phyloP scores from a whole-genome alignment of 495 filamentous ascomycete genomes.

The Tuber aestivum region DNA sequence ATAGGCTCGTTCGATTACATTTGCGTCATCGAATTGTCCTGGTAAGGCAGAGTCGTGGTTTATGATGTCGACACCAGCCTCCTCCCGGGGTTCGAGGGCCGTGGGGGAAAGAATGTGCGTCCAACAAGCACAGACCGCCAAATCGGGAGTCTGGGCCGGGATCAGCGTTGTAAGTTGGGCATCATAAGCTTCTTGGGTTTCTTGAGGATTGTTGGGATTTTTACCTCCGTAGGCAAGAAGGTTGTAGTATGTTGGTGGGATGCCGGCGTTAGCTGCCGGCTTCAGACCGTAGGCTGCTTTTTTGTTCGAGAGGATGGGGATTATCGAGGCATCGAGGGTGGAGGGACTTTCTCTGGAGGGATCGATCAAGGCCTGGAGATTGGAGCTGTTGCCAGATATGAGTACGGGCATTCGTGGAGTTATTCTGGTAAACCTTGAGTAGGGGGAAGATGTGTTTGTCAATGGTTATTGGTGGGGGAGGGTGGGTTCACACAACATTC shows the following conservation, averaged over 20 bases:
- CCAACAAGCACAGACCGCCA: conserved; percentile 66
- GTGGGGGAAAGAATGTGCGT: conserved; percentile 63
- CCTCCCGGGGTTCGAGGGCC: conserved; percentile 62
- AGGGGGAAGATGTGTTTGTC: neutral
- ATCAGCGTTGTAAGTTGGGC: conserved; percentile 69
- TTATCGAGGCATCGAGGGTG: conserved; percentile 59
- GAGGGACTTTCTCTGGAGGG: conserved; percentile 47
- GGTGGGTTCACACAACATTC: no score
- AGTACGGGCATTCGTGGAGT: conserved; percentile 53
- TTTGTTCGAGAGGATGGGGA: conserved; percentile 76
- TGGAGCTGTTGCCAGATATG: conserved; percentile 76
- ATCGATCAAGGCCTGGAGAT: conserved; percentile 87
- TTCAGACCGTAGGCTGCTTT: conserved; percentile 71
- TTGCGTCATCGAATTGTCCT: conserved; percentile 68
- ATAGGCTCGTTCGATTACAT: conserved; percentile 73
- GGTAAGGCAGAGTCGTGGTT: conserved; percentile 81
- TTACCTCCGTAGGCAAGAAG: conserved; percentile 60
- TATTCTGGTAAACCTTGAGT: neutral
- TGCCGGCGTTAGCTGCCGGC: conserved; percentile 62
- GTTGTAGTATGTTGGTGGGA: conserved; percentile 83
- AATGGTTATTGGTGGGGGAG: neutral
- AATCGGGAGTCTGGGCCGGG: conserved; percentile 56
- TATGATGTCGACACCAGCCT: conserved; percentile 60
- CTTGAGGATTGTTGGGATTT: conserved; percentile 47
- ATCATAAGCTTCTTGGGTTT: conserved; percentile 67